Evolutionary conservation across 1,284 basidiomycete species (phyloP).

Genomic region (Gomphus bonarii): DNA sequence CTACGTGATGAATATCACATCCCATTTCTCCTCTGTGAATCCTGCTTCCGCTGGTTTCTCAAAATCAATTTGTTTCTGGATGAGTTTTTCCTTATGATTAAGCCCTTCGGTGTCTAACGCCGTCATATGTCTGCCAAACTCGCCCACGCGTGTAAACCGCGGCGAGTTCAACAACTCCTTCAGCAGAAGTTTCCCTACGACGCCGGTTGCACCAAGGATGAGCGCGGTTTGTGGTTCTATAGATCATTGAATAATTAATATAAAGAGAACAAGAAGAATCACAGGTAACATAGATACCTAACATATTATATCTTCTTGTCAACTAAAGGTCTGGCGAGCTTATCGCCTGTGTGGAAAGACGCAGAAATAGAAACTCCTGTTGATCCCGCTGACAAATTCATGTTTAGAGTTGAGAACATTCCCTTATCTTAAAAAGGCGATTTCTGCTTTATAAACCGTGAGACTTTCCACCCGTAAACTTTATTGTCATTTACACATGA

Average conservation of each 20-base stretch:
- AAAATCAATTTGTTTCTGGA: conserved; percentile 55
- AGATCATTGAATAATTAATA: neutral
- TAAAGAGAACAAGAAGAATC: neutral
- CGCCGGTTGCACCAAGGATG: conserved; percentile 57
- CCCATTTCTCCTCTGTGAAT: conserved; percentile 47
- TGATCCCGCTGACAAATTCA: no score
- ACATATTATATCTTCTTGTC: neutral
- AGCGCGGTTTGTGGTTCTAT: conserved; percentile 35
- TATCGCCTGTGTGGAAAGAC: no score
- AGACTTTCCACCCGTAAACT: no score
- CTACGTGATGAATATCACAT: conserved; percentile 44
- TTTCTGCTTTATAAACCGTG: no score
- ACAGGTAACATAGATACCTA: neutral
- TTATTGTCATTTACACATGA: no score
- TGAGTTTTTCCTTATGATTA: conserved; percentile 14
- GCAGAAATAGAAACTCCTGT: no score
- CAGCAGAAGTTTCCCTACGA: conserved; percentile 45
- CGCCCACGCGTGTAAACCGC: conserved; percentile 45
- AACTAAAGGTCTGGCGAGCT: no score
- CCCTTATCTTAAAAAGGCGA: no score
- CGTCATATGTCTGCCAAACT: conserved; percentile 55
- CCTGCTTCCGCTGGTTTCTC: conserved; percentile 46
- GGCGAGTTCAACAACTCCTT: conserved; percentile 43
- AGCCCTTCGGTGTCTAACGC: conserved; percentile 19
- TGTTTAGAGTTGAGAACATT: no score